Base-by-base conservation (phyloP, 345 rosid genomes). In the Geranium brycei region DNA sequence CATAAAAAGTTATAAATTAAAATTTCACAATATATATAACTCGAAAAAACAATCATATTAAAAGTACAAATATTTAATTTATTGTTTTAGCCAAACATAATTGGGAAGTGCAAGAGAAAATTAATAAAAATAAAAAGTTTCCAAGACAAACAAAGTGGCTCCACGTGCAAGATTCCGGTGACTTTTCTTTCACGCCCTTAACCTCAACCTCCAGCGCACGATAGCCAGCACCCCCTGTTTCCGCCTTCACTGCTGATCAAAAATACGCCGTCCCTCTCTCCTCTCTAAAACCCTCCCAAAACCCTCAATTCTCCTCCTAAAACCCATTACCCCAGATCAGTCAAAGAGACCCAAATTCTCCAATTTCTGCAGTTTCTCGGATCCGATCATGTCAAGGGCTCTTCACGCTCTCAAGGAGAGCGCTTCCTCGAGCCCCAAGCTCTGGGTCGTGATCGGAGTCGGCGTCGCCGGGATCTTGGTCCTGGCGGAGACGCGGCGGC, bases 381-480 rank as follows among this genome's bases (percentile, higher is more conserved):
- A 30, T 17, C 19, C 31, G 57, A 28, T 28, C 47, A 84, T 83
- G 93, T 62, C 85, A 40, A 83, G 74, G 61, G 69, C 85, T 19
- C 72, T 80, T 57, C 58, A 69, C 68, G 69, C 76, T 47, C 75
- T 88, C 61, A 85, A 71, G 66, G 61, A 64, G 57, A 75, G 77
- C 66, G 75, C 80, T 13, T 79, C 84, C 13, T 79, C 84, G 23
- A 88, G 81, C 72, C 91, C 92, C 11, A 92, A 82, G 78, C 61
- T 81, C 2, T 87, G 93, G 98, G 69, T 86, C 5, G 81, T 85
- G 76, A 80, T 90, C 74, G 95, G 95, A 60, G 78, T 92, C 13
- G 76, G 84, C 2, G 86, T 87, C 23, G 95, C 87, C 11, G 98
- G 95, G 55, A 76, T 89, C 73, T 72, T 82, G 61, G 77, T 85